phyloP scores from a whole-genome alignment of 148 eudicot species.

The Diospyros kaki region DNA sequence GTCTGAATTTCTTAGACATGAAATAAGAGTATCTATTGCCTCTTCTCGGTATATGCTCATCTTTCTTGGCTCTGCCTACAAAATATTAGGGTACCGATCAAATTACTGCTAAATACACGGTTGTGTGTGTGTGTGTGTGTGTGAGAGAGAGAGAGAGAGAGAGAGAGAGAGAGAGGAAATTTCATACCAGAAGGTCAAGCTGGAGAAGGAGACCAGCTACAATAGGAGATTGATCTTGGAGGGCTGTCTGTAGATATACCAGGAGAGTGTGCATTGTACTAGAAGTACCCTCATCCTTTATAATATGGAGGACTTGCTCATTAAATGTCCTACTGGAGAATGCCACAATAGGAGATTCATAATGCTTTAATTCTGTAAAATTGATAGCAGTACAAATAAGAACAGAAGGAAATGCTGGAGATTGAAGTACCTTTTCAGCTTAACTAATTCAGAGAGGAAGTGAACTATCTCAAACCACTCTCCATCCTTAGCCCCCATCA shows the following conservation, averaged over 20 bases:
- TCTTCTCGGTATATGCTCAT: constrained; percentile 56
- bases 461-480: constrained; percentile 46
- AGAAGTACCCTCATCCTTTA: constrained; percentile 48
- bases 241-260: constrained; percentile 39
- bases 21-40: constrained; percentile 43
- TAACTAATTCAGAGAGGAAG: constrained; percentile 41
- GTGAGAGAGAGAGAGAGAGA: background rate
- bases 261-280: constrained; percentile 51
- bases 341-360: background rate
- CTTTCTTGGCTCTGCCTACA: constrained; percentile 48
- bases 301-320: constrained; percentile 35
- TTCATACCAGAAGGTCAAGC: constrained; percentile 48
- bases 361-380: background rate
- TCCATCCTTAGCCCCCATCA: constrained; percentile 29
- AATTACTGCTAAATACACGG: background rate
- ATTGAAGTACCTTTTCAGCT: constrained; percentile 33
- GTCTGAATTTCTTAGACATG: constrained; percentile 39
- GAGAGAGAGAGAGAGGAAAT: constrained; percentile 12
- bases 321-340: constrained; percentile 35
- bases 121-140: too few relatives aligned
- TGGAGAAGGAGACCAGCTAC: constrained; percentile 52
- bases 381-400: background rate
- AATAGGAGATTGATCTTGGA: constrained; percentile 34
- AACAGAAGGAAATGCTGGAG: background rate
- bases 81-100: background rate